Base-by-base conservation (phyloP, 2,329 filamentous ascomycete species). In the Trichoderma hamatum region DNA sequence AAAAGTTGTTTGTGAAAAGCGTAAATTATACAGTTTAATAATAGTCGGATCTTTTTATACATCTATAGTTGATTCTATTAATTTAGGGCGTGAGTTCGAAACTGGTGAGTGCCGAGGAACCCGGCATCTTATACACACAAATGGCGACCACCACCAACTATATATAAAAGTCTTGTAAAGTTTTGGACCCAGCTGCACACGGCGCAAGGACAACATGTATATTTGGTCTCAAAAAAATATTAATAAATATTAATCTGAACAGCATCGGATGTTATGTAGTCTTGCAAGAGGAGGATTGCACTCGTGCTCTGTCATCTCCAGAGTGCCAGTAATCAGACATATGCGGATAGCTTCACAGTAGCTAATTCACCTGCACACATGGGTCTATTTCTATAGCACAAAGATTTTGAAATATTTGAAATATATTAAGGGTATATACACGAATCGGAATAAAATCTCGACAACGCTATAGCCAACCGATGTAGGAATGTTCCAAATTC, bases 281-380 rank as follows among this genome's bases (percentile, higher is more conserved):
- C 5, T 7, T n/a, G 3, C 2, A 21, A n/a, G 4, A n/a, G 16
- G n/a, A 10, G 21, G 24, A 49, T 49, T 49, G 46, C 46, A 24
- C 4, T 13, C 46, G 21, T 19, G 46, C 21, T 46, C 43, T 49
- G 46, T 14, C 10, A 16, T 3, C 36, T 43, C 13, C 36, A 43
- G 13, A 34, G n/a, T 5, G n/a, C n/a, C 24, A 26, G 32, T 21
- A 49, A 24, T 21, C 52, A 24, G 11, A n/a, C 19, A 30, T 9
- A 11, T 39, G 60, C 3, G 46, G 56, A 55, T 46, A 65, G 62
- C 51, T 24, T 65, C 62, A 43, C 46, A 19, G n/a, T 24, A 4
- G 5, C 36, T n/a, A 21, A 13, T 10, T 13, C 0, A 24, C 7
- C 5, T 11, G 5, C 46, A 49, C 46, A 49, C 39, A 49, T 49